Conservation (phyloP, 108 stramenopile species). For the Cyclotella cryptica region DNA sequence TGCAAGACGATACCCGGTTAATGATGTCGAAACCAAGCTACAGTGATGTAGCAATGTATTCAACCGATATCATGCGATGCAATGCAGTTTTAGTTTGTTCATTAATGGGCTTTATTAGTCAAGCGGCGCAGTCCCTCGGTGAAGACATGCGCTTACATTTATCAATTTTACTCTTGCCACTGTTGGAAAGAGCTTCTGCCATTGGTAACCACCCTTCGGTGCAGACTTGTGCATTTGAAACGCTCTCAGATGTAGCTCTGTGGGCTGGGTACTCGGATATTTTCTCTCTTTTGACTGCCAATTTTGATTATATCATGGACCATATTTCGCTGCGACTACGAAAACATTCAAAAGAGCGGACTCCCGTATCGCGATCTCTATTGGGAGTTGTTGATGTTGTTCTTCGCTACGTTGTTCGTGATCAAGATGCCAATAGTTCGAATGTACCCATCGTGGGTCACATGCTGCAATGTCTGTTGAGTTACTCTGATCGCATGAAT, state of each 20-base stretch:
- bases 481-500: slow-evolving; percentile 31
- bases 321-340: slow-evolving; percentile 37
- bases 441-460: slow-evolving; percentile 36
- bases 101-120: slow-evolving; percentile 46
- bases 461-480: slow-evolving; percentile 38
- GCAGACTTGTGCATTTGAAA: slow-evolving; percentile 29
- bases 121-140: slow-evolving; percentile 30
- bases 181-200: slow-evolving; percentile 51
- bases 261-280: slow-evolving; percentile 22
- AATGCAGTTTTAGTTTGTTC: slow-evolving; percentile 52
- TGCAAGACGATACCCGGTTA: not conserved
- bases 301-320: slow-evolving; percentile 63
- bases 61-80: slow-evolving; percentile 42
- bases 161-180: slow-evolving; percentile 47
- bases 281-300: slow-evolving; percentile 31
- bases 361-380: slow-evolving; percentile 29
- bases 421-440: slow-evolving; percentile 4
- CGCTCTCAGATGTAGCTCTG: slow-evolving; percentile 31
- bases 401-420: slow-evolving; percentile 20
- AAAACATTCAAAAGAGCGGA: slow-evolving; percentile 34
- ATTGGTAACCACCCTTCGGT: slow-evolving; percentile 52
- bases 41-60: slow-evolving; percentile 7
- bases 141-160: slow-evolving; percentile 29
- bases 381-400: slow-evolving; percentile 48
- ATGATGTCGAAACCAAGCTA: not conserved